Evolutionary conservation across 176 grass and related monocot species (phyloP), one percentile per base, ranked within the genome.

Genomic region (Metroxylon sagu): DNA sequence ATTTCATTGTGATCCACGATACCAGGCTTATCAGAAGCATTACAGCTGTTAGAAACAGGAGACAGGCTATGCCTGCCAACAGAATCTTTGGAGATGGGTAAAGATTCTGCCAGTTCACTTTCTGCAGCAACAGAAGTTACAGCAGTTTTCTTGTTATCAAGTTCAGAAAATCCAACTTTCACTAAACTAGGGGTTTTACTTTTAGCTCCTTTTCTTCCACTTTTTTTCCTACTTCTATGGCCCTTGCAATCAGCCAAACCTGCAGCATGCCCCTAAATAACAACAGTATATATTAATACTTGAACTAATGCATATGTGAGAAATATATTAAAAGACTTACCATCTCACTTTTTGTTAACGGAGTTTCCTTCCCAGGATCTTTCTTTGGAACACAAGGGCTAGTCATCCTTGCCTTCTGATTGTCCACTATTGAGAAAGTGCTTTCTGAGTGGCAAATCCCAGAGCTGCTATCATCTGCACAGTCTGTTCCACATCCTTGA

Each of bases 171-270:
- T 73, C 73, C 79, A 60, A 74, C 48, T 75, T 68, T 79, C 53
- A 19, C 56, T 26, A 59, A 77, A 67, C 62, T 49, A 65, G 75
- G 59, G 49, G 51, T 35, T 85, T 88, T 97, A 70, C 69, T 69
- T 71, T 84, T 97, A 54, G 59, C 50, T 66, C 77, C 87, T 88
- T 83, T 97, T 56, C 81, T 74, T 66, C 79, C 85, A 67, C 72
- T 85, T 80, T 83, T 97, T 67, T 84, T 91, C 79, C 91, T 97
- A 66, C 60, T 70, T 54, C 67, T 63, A 17, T 70, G 64, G 71
- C 58, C 78, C 62, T 76, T 97, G 72, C 65, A 63, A 26, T 90
- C 77, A 43, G 29, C 57, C 49, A 70, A 73, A 18, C 43, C 52
- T 21, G 70, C 64, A 72, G 54, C 18, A 72, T 76, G 73, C 67